Conservation (phyloP, 2,329 filamentous ascomycete genomes). For the Leptographium galeiforme region DNA sequence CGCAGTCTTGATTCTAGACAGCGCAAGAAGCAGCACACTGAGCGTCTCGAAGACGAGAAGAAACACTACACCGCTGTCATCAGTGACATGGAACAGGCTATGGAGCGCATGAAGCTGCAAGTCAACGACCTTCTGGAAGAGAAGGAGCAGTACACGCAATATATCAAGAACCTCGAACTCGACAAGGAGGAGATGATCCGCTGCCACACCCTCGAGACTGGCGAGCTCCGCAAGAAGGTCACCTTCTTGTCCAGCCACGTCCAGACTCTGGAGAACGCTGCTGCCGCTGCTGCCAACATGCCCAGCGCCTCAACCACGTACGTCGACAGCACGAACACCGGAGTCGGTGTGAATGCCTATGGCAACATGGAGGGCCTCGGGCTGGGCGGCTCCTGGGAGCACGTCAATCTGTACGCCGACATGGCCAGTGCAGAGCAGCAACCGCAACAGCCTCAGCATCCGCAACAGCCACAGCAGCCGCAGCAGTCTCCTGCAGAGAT, state of each 20-base stretch:
- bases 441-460: conserved; percentile 6
- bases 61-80: conserved; percentile 74
- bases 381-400: conserved; percentile 68
- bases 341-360: conserved; percentile 40
- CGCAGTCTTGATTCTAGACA: conserved; percentile 83
- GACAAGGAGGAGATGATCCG: conserved; percentile 90
- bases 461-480: conserved; percentile 4
- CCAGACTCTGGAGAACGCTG: conserved; percentile 51
- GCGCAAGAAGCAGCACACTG: conserved; percentile 96
- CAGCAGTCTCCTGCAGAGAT: conserved; percentile 13
- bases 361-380: conserved; percentile 71
- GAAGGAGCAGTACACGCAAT: conserved; percentile 60
- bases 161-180: conserved; percentile 62
- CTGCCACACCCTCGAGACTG: conserved; percentile 77
- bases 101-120: conserved; percentile 53
- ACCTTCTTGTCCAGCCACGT: conserved; percentile 63
- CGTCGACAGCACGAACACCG: neutral
- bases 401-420: conserved; percentile 64
- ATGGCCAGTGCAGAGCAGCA: conserved; percentile 44
- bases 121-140: conserved; percentile 59
- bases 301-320: conserved; percentile 37
- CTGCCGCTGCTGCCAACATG: conserved; percentile 15
- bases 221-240: conserved; percentile 86
- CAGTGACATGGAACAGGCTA: conserved; percentile 63
- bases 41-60: conserved; percentile 93